These are phyloP conservation scores for Gossypium ekmanianum DNA, from an alignment of 345 rosid species.

Conservation along the genomic window DNA sequence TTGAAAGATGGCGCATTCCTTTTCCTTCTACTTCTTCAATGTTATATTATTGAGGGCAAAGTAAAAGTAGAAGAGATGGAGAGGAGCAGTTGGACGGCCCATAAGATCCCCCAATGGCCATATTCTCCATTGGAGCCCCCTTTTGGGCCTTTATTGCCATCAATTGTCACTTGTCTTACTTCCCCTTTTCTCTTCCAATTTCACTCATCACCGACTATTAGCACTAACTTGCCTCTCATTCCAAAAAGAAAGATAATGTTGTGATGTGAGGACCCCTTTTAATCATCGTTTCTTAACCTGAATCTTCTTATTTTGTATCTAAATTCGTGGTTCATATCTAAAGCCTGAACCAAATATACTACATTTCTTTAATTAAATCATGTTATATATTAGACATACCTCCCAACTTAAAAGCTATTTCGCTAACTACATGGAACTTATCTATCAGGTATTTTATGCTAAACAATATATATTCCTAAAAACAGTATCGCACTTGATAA, in stretches of 20 bases:
- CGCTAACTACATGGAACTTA: no score
- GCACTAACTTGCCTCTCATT: background rate
- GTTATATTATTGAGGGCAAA: no score
- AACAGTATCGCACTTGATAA: no score
- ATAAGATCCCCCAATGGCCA: slow-evolving; percentile 17
- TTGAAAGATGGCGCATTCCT: no score
- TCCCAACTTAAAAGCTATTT: no score
- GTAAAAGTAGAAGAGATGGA: background rate
- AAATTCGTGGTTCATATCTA: background rate
- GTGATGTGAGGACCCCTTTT: background rate
- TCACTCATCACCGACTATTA: background rate
- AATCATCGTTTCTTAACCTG: background rate
- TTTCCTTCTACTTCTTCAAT: no score
- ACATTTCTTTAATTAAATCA: no score
- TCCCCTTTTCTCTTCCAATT: slow-evolving; percentile 4
- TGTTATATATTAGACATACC: no score
- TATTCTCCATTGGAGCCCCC: slow-evolving; percentile 22
- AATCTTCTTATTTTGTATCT: background rate
- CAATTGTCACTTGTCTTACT: slow-evolving; percentile 19
- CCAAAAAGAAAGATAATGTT: background rate
- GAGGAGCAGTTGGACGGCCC: slow-evolving; percentile 19
- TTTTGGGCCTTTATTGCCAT: slow-evolving; percentile 28
- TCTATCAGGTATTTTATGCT: no score
- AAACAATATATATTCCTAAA: no score
- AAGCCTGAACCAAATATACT: no score